A percentile compares a stretch with the other conserved stretches of the same genome.
phyloP scores from a whole-genome alignment of 2,329 filamentous ascomycete genomes.

The Aspergillus novoparasiticus region DNA sequence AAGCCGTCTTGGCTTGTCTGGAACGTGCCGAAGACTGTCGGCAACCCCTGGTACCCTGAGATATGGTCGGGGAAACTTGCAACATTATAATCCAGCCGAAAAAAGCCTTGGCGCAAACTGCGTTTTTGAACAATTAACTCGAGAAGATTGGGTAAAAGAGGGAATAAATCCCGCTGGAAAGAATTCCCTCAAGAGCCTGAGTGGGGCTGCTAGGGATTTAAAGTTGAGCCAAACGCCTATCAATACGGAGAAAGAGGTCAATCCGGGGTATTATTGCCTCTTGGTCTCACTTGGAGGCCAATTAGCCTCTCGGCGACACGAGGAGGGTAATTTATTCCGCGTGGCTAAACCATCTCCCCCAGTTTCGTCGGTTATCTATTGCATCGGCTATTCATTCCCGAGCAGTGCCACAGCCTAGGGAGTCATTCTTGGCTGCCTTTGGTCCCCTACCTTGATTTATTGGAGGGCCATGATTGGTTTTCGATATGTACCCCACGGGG shows the following conservation, averaged over 20 bases:
- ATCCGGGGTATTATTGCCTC: not conserved
- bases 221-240: not conserved
- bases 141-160: not conserved
- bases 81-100: not conserved
- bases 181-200: not conserved
- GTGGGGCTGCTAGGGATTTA: not conserved
- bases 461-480: not conserved
- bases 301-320: not conserved
- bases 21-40: not conserved
- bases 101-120: not conserved
- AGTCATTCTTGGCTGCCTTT: too few relatives aligned
- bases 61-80: not conserved
- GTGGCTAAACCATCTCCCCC: not conserved
- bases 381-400: not conserved
- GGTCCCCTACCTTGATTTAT: not conserved
- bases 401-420: not conserved
- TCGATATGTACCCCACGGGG: not conserved
- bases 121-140: not conserved
- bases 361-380: not conserved
- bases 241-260: not conserved
- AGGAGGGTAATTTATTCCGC: not conserved
- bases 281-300: not conserved
- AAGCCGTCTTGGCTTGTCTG: not conserved
- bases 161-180: not conserved
- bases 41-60: not conserved